Evolutionary conservation across 148 eudicot genomes (phyloP).

Genomic region (Rhododendron vialii): DNA sequence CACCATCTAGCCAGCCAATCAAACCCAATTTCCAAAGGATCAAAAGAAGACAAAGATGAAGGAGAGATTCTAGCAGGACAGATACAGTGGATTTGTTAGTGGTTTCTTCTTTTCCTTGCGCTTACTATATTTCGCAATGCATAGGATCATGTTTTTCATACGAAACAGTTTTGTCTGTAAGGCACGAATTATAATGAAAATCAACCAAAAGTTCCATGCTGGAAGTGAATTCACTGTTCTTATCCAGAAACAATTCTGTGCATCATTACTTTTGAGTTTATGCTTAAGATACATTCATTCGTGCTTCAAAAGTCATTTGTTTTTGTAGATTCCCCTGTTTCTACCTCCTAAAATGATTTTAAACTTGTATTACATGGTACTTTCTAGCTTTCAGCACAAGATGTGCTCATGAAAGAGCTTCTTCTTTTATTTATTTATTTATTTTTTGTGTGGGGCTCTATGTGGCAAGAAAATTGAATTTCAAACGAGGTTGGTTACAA

Average conservation of each 20-base stretch:
- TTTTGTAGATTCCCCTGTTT: neutral
- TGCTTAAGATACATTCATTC: neutral
- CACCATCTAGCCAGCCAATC: constrained; percentile 42
- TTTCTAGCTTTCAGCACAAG: neutral
- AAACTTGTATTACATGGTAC: neutral
- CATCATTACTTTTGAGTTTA: neutral
- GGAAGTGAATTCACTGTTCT: neutral
- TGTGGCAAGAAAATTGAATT: neutral
- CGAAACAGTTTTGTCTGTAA: neutral
- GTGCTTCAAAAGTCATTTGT: neutral
- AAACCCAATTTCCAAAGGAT: constrained; percentile 74
- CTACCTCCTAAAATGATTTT: neutral
- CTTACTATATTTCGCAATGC: neutral
- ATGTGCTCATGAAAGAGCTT: neutral
- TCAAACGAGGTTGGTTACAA: neutral
- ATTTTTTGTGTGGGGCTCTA: neutral
- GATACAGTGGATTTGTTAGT: neutral
- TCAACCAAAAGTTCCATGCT: neutral
- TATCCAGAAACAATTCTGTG: neutral
- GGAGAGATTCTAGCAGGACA: neutral
- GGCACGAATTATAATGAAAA: neutral
- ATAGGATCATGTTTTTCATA: neutral
- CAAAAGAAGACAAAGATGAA: constrained; percentile 39
- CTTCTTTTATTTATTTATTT: neutral
- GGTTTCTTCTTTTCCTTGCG: neutral